Evolutionary conservation across 148 eudicot species (phyloP), one percentile per base, ranked within the genome.

Genomic region (Fagopyrum homotropicum): DNA sequence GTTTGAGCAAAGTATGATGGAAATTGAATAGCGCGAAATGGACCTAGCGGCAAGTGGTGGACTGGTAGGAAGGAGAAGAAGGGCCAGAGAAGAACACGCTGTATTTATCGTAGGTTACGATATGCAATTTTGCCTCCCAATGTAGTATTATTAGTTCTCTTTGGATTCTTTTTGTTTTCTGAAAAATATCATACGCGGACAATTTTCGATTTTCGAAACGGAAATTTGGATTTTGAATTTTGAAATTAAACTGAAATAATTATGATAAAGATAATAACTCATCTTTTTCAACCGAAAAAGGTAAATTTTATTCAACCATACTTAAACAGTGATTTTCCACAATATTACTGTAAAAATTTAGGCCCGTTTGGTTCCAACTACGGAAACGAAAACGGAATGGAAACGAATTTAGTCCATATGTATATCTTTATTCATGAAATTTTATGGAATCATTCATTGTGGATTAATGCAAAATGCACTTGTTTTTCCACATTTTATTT

Each of bases 61-160:
- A 72, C 75, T 46, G 75, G 75, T 72, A 72, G 75, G 57, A 72
- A 50, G 19, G 50, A 16, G 56, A 19, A 48, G 57, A 50, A 19
- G 14, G 56, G 54, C 74, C 74, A 4, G 54, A 50, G 74, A 45
- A 54, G 19, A 45, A 46, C 50, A 45, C 50, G 56, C 15, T 8
- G n/a, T 9, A 60, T 60, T 60, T 60, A 60, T 60, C 57, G 75
- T 72, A 72, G 75, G 71, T 66, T 66, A 15, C 71, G 71, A 40
- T 35, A 35, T 35, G 40, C 40, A 35, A 35, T 40, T 40, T 35
- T 66, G 14, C 12, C 2, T 15, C 71, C 5, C 9, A 6, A 45
- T 66, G 19, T 15, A 14, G 60, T 6, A 55, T 55, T 51, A 10
- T 55, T 16, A 55, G 40, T n/a, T 35, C 8, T 26, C 66, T 26